Conservation (phyloP, 2,329 filamentous ascomycete genomes). For the Penicillium nordicum region DNA sequence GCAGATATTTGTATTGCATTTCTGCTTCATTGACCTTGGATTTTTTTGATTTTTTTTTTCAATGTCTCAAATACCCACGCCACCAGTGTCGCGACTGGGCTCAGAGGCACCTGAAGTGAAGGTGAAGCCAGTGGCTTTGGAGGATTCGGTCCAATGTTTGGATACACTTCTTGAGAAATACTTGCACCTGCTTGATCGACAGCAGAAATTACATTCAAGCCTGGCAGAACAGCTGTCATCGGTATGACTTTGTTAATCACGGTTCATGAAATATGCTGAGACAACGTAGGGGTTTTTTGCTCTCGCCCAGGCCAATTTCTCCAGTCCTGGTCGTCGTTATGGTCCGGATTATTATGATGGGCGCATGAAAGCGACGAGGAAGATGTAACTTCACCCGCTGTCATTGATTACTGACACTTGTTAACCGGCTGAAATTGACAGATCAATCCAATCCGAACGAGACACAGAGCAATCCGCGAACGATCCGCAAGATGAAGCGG, state of each 20-base stretch:
- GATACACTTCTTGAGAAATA: constrained; percentile 44
- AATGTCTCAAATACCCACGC: constrained; percentile 36
- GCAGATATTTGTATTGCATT: background rate
- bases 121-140: constrained; percentile 18
- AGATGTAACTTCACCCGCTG: constrained; percentile 29
- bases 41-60: background rate
- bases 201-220: constrained; percentile 41
- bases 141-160: constrained; percentile 34
- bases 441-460: constrained; percentile 12
- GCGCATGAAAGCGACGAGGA: constrained; percentile 48
- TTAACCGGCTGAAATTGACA: constrained; percentile 9
- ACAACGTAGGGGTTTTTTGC: constrained; percentile 45
- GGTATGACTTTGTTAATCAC: constrained; percentile 27
- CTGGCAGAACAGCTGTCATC: constrained; percentile 39
- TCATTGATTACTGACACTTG: background rate
- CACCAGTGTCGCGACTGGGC: constrained; percentile 31
- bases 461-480: background rate
- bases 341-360: constrained; percentile 51
- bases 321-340: constrained; percentile 44
- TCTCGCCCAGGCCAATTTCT: constrained; percentile 49
- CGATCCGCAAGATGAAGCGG: background rate
- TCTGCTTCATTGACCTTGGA: background rate
- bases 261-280: constrained; percentile 17
- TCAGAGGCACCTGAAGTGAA: constrained; percentile 27
- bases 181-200: constrained; percentile 42